Conservation (phyloP, 2,329 filamentous ascomycete species). For the Neurospora sp. region DNA sequence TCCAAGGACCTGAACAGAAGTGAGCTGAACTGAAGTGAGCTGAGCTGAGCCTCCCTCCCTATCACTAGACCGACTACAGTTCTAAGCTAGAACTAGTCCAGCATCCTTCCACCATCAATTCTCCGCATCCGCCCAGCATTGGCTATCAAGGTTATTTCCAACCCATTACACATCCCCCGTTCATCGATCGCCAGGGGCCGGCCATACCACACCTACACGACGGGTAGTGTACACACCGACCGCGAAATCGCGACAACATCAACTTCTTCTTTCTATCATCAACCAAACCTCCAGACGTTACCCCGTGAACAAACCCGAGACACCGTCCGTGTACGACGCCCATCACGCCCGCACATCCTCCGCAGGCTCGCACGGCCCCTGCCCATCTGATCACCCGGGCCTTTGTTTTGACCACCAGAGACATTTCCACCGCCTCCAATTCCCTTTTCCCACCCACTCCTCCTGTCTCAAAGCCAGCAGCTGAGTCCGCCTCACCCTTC, state of each 20-base stretch:
- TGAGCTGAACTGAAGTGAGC: not conserved
- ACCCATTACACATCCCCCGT: not conserved
- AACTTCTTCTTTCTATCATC: not conserved
- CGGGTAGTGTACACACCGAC: not conserved
- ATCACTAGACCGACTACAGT: not conserved
- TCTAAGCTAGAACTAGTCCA: not conserved
- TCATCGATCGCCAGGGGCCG: not conserved
- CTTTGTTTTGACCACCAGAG: not conserved
- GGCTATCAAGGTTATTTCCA: not conserved
- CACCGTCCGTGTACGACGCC: not conserved
- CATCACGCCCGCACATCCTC: not conserved
- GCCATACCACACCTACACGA: not conserved
- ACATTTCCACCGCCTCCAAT: not conserved
- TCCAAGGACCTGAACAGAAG: not conserved
- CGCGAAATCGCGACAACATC: not conserved
- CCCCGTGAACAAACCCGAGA: not conserved
- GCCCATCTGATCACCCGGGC: not conserved
- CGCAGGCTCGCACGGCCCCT: not conserved
- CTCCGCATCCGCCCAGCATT: not conserved
- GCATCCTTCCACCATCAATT: not conserved
- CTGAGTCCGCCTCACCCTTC: not conserved
- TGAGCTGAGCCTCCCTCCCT: not conserved
- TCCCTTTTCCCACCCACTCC: not conserved
- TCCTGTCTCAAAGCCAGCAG: not conserved
- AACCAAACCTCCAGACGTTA: not conserved